These are phyloP conservation scores for Melampsora americana DNA, from an alignment of 1,284 basidiomycete species.

Conservation along the genomic window DNA sequence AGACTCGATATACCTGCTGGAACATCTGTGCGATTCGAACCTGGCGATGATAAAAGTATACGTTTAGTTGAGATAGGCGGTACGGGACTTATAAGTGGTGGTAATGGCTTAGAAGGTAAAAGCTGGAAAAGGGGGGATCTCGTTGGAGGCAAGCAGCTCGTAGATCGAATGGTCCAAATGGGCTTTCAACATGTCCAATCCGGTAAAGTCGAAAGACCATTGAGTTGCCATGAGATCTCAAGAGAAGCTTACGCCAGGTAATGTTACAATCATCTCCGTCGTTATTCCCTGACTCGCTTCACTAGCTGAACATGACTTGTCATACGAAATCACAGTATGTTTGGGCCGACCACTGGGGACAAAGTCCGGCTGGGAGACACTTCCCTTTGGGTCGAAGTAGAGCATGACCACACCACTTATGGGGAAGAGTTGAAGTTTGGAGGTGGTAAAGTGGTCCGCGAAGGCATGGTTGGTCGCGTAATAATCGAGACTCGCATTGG, in stretches of 20 bases:
- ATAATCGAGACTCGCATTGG: neutral
- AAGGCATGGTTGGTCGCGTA: constrained; percentile 65
- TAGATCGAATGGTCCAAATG: constrained; percentile 59
- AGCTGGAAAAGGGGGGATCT: constrained; percentile 58
- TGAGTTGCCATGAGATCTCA: constrained; percentile 47
- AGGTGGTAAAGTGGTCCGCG: constrained; percentile 89
- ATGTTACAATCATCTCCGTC: neutral
- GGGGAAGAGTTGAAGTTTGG: constrained; percentile 97
- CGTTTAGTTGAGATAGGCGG: constrained; percentile 78
- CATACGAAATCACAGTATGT: constrained; percentile 64
- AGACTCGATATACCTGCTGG: constrained; percentile 89
- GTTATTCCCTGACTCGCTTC: too few relatives aligned
- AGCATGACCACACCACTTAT: constrained; percentile 77
- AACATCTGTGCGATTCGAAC: constrained; percentile 94
- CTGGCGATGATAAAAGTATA: constrained; percentile 81
- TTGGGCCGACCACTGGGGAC: constrained; percentile 90
- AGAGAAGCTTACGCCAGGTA: constrained; percentile 61
- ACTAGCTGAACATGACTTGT: neutral
- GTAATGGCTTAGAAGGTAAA: constrained; percentile 64
- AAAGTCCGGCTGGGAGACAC: constrained; percentile 84
- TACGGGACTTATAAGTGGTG: constrained; percentile 68
- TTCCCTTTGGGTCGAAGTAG: constrained; percentile 85
- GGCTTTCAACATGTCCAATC: constrained; percentile 53
- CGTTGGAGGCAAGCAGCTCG: constrained; percentile 62
- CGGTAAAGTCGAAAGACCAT: constrained; percentile 50